A percentile compares a stretch with the other conserved stretches of the same genome.
These are phyloP conservation scores for Colletotrichum cordylinicola DNA, from an alignment of 2,329 filamentous ascomycete genomes.

Conservation along the genomic window DNA sequence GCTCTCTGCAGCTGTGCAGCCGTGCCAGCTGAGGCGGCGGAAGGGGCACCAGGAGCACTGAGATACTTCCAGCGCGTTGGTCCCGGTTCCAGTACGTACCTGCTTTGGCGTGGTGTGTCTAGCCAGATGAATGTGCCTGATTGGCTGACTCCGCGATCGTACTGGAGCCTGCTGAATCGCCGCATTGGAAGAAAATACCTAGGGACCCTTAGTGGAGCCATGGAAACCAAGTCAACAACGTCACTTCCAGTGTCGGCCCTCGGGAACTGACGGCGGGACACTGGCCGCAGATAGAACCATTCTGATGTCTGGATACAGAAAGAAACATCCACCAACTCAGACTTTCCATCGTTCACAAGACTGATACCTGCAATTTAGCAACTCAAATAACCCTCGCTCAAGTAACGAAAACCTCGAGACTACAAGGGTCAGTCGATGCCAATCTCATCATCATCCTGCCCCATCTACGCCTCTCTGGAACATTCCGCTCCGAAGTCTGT, in stretches of 20 bases:
- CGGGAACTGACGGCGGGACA: constrained; percentile 2
- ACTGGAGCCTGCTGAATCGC: constrained; percentile 9
- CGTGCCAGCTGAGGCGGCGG: constrained; percentile 17
- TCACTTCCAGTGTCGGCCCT: constrained; percentile 14
- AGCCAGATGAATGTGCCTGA: not conserved
- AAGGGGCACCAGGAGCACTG: constrained; percentile 4
- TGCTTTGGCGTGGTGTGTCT: not conserved
- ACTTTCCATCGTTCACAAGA: not conserved
- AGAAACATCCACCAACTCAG: not conserved
- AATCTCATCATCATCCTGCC: not conserved
- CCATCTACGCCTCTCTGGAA: not conserved
- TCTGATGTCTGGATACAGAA: not conserved
- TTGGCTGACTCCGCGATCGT: constrained; percentile 15
- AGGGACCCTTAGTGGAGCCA: constrained; percentile 17
- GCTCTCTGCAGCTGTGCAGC: constrained; percentile 5
- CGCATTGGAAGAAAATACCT: constrained; percentile 8
- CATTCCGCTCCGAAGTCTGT: not conserved
- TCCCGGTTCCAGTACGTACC: constrained; percentile 1
- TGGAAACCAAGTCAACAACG: constrained; percentile 22
- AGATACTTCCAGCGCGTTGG: not conserved
- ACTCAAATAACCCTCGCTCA: not conserved
- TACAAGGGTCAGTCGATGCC: not conserved
- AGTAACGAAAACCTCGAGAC: not conserved
- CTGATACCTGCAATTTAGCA: not conserved
- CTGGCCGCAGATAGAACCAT: not conserved